Evolutionary conservation across 208 protist species (phyloP), one percentile per base, ranked within the genome.

Genomic region (Acanthamoeba sp.): DNA sequence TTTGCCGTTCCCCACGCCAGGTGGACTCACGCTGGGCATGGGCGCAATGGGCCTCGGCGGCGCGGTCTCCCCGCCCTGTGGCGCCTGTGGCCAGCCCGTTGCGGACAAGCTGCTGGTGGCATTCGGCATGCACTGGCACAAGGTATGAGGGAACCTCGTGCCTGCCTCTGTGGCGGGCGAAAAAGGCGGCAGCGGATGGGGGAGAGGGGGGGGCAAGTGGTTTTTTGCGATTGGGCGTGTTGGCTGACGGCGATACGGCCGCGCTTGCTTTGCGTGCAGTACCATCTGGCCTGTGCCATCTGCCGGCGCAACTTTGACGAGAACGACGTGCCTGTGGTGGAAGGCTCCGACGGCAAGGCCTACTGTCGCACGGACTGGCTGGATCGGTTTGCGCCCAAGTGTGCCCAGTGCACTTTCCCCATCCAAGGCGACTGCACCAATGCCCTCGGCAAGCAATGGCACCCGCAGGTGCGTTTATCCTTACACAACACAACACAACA

Each of bases 381-480:
- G 14, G 85, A 91, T 62, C 85, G 85, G 5, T 91, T 91, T 27
- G 85, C 85, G 7, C 85, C 85, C 38, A 91, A 91, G 38, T 93
- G 88, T 55, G 64, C 42, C 4, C 40, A 40, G 62, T 93, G 88
- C 59, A 50, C 64, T 2, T 80, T 48, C 29, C 38, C 88, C 20
- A 93, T 93, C 36, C 55, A 73, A n/a, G 88, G 64, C 34, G 64
- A 93, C 2, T 93, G 88, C n/a, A 80, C 64, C 62, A 93, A 93
- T 36, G 88, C 88, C 29, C 64, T 93, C 16, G 88, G 88, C 20
- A 93, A 93, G 42, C 32, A 73, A 55, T 93, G 76, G 76, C 76
- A 84, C 42, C 76, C 76, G 2, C 40, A 84, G 76, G 64, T 73
- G 27, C 1, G 69, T 78, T n/a, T n/a, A n/a, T n/a, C n/a, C n/a